Conservation (phyloP, 2,329 filamentous ascomycete genomes). For the Huntiella bhutanensis region DNA sequence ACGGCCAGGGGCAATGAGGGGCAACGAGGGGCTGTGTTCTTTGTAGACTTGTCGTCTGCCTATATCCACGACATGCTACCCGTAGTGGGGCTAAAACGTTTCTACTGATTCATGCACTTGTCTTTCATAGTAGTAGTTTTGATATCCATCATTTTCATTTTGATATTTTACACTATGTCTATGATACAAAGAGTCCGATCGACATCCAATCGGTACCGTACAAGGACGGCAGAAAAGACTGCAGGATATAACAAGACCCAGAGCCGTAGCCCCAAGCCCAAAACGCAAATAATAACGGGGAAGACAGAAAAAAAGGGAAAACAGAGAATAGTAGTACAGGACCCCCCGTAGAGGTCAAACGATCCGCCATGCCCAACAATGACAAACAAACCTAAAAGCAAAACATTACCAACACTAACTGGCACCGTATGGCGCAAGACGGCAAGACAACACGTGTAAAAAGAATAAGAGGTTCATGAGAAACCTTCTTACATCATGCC, state of each 20-base stretch:
- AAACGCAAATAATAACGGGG: slow-evolving; percentile 4
- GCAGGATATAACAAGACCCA: background rate
- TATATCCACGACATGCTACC: too few relatives aligned
- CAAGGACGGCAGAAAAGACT: background rate
- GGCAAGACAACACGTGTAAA: slow-evolving; percentile 1
- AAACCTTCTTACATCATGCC: slow-evolving; percentile 34
- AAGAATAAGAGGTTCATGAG: background rate
- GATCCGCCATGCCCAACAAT: background rate
- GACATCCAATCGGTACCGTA: background rate
- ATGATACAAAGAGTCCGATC: slow-evolving; percentile 5
- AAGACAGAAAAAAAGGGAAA: slow-evolving; percentile 3
- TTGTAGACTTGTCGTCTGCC: too few relatives aligned
- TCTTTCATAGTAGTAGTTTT: background rate
- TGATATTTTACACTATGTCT: slow-evolving; percentile 11
- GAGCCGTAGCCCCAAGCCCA: slow-evolving; percentile 1
- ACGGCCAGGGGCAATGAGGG: too few relatives aligned
- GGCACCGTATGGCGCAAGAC: background rate
- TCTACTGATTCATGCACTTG: too few relatives aligned
- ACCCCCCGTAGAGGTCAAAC: background rate
- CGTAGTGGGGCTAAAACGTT: too few relatives aligned
- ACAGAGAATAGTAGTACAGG: background rate
- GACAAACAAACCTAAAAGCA: slow-evolving; percentile 1
- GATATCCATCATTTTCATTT: slow-evolving; percentile 5
- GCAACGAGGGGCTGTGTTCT: too few relatives aligned
- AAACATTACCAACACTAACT: background rate